Evolutionary conservation across 2,329 filamentous ascomycete genomes (phyloP).

Genomic region (Arachnopeziza araneosa): DNA sequence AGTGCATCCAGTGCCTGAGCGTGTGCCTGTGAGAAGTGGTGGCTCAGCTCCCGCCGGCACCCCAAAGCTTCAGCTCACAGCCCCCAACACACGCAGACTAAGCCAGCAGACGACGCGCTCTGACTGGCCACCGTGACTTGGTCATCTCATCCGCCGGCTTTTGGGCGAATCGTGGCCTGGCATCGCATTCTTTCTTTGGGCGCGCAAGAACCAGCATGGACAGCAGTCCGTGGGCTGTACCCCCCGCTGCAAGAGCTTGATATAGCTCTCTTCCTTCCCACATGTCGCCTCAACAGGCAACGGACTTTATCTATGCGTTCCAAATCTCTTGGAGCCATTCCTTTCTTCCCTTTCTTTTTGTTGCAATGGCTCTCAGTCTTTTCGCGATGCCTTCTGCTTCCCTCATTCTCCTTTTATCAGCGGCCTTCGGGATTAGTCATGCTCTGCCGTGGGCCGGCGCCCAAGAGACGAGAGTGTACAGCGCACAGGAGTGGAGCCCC

Average conservation of each 20-base stretch:
- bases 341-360: not conserved
- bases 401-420: constrained; percentile 19
- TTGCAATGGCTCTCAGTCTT: constrained; percentile 17
- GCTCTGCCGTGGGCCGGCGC: constrained; percentile 24
- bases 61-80: not conserved
- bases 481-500: constrained; percentile 24
- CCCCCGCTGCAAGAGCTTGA: not conserved
- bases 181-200: not conserved
- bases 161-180: not conserved
- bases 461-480: constrained; percentile 21
- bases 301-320: not conserved
- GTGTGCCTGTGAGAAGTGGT: constrained; percentile 10
- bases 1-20: not conserved
- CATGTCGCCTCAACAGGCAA: not conserved
- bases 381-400: constrained; percentile 27
- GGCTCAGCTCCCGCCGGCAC: constrained; percentile 8
- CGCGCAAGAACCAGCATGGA: not conserved
- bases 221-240: not conserved
- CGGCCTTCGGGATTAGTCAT: constrained; percentile 14
- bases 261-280: not conserved
- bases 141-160: not conserved
- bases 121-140: constrained; percentile 4
- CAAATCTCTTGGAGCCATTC: not conserved
- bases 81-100: constrained; percentile 3
- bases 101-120: constrained; percentile 10